Evolutionary conservation across 805 yeast species (phyloP).

Genomic region (Teunomyces pallodes): DNA sequence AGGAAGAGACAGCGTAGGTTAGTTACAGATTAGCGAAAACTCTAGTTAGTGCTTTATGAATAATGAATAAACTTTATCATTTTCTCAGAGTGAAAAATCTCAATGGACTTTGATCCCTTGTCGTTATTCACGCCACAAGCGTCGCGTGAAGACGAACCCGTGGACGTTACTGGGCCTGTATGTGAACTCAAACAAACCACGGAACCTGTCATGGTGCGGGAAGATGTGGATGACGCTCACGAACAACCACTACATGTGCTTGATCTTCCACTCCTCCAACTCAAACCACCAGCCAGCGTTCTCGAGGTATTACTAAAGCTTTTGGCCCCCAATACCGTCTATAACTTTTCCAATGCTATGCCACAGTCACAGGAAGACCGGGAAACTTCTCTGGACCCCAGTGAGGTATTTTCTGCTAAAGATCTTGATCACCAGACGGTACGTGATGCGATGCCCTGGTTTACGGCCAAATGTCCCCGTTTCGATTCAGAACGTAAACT

Average conservation of each 20-base stretch:
- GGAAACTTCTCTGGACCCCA: constrained; percentile 4
- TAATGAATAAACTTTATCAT: background rate
- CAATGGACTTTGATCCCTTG: constrained; percentile 43
- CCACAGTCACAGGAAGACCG: background rate
- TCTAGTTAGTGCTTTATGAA: background rate
- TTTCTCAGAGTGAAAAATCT: background rate
- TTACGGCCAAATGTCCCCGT: constrained; percentile 32
- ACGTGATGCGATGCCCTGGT: constrained; percentile 43
- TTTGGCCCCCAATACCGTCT: constrained; percentile 47
- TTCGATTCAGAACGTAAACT: constrained; percentile 21
- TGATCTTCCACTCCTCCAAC: constrained; percentile 56
- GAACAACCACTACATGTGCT: constrained; percentile 46
- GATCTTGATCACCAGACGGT: constrained; percentile 24
- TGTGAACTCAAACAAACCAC: background rate
- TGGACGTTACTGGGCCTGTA: background rate
- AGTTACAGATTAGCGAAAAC: too few species aligned
- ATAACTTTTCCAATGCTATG: constrained; percentile 44
- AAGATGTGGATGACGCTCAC: constrained; percentile 15
- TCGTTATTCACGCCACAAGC: constrained; percentile 33
- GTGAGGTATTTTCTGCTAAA: constrained; percentile 31
- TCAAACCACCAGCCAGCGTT: constrained; percentile 46
- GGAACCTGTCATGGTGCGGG: background rate
- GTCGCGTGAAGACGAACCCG: constrained; percentile 1
- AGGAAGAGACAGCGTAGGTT: background rate
- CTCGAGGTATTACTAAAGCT: constrained; percentile 46